Conservation (phyloP, 2,329 filamentous ascomycete genomes). For the Fusarium caatingaense region DNA sequence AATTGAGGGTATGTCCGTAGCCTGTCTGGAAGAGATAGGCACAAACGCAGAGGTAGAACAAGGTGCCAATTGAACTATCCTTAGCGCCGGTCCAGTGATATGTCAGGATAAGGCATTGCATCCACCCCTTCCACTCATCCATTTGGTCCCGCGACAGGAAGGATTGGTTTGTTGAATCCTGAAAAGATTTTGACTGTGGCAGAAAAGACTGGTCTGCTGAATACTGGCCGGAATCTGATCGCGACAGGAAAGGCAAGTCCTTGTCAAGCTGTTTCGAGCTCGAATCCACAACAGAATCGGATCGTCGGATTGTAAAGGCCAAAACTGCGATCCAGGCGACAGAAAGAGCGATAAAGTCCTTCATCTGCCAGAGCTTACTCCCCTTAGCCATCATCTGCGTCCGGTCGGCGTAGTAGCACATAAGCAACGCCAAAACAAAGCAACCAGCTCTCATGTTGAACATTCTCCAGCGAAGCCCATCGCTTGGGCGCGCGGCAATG, state of each 20-base stretch:
- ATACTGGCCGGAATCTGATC: too few species aligned
- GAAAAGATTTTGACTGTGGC: rapidly evolving
- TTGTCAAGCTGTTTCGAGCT: not conserved
- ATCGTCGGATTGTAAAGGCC: conserved; percentile 28
- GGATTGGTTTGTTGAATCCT: not conserved
- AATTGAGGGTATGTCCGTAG: conserved; percentile 69
- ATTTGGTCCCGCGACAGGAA: conserved; percentile 55
- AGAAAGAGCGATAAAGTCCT: conserved; percentile 27
- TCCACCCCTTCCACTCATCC: conserved; percentile 74
- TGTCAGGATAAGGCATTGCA: conserved; percentile 64
- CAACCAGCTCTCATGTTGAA: conserved; percentile 39
- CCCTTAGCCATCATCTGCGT: conserved; percentile 46
- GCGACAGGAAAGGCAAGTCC: too few species aligned
- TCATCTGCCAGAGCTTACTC: not conserved
- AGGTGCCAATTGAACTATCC: conserved; percentile 60
- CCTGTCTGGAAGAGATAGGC: conserved; percentile 71
- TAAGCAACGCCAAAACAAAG: conserved; percentile 38
- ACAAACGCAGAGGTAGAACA: conserved; percentile 64
- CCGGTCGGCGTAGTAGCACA: conserved; percentile 44
- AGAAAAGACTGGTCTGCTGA: too few species aligned
- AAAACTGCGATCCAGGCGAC: conserved; percentile 1
- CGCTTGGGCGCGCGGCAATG: not conserved
- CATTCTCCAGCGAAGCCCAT: not conserved
- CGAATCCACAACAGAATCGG: not conserved
- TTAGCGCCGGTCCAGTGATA: conserved; percentile 68